Percentiles rank a stretch among this genome's conserved stretches.
These are phyloP conservation scores for Ramularia endophylla DNA, from an alignment of 2,329 filamentous ascomycete species.

Conservation along the genomic window DNA sequence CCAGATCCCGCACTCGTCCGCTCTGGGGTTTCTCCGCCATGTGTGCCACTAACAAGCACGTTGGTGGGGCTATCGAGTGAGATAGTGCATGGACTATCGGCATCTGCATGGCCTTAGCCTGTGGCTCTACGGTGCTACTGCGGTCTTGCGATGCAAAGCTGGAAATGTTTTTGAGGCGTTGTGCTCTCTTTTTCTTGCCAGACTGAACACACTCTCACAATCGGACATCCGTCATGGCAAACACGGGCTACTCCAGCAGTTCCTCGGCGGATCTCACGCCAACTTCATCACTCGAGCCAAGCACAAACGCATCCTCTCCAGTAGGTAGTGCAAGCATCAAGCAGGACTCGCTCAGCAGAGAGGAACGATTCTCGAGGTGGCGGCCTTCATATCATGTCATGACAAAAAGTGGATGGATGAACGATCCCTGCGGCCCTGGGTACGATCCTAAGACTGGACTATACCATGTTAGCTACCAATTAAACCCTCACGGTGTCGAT, in stretches of 20 bases:
- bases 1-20: neutral
- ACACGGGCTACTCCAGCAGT: constrained; percentile 1
- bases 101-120: no score
- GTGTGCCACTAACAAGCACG: no score
- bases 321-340: constrained; percentile 1
- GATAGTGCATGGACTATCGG: no score
- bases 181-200: no score
- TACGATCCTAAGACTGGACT: constrained; percentile 35
- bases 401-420: constrained; percentile 37
- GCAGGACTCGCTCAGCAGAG: constrained; percentile 5
- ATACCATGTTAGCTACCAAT: constrained; percentile 41
- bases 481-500: constrained; percentile 37
- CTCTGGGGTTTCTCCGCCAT: neutral
- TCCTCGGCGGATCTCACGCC: constrained; percentile 8
- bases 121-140: no score
- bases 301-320: no score
- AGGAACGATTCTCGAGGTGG: constrained; percentile 15
- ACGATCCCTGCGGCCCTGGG: constrained; percentile 39
- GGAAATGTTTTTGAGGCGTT: no score
- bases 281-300: constrained; percentile 4
- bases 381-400: constrained; percentile 33
- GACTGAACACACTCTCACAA: neutral
- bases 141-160: neutral
- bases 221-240: neutral
- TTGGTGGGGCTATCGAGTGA: no score